Percentiles rank a stretch among this genome's conserved stretches.
Conservation (phyloP, 805 yeast species). For the Saccharomycopsis malanga region DNA sequence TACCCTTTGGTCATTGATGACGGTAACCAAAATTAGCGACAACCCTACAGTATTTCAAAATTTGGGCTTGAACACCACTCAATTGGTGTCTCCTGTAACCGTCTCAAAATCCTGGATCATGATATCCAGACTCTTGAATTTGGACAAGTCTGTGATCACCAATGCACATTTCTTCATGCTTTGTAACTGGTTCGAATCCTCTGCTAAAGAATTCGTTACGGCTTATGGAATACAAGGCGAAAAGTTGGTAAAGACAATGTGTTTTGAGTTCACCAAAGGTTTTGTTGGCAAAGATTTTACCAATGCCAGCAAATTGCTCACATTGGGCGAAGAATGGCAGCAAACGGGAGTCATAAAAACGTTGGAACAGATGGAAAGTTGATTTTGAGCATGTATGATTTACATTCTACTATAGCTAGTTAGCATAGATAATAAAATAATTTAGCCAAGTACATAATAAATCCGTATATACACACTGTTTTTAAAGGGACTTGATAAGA, state of each 20-base stretch:
- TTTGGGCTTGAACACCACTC: slow-evolving; percentile 12
- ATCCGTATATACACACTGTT: too few species aligned
- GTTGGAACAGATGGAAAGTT: slow-evolving; percentile 13
- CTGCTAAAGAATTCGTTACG: slow-evolving; percentile 47
- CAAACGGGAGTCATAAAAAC: slow-evolving; percentile 35
- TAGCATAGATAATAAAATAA: too few species aligned
- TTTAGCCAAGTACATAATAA: too few species aligned
- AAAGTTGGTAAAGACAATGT: slow-evolving; percentile 48
- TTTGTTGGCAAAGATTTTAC: slow-evolving; percentile 51
- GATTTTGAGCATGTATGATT: too few species aligned
- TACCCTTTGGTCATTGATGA: slow-evolving; percentile 68
- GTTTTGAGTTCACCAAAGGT: slow-evolving; percentile 45
- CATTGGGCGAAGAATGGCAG: slow-evolving; percentile 77
- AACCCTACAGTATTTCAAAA: background rate
- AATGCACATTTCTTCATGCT: slow-evolving; percentile 67
- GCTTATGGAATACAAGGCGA: slow-evolving; percentile 64
- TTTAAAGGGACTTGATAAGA: too few species aligned
- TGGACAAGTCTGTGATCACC: slow-evolving; percentile 40
- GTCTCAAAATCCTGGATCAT: slow-evolving; percentile 58
- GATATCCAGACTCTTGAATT: slow-evolving; percentile 63
- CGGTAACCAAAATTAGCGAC: slow-evolving; percentile 5
- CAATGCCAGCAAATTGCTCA: slow-evolving; percentile 69
- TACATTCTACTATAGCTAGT: too few species aligned
- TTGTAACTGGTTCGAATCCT: slow-evolving; percentile 90
- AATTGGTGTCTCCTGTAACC: slow-evolving; percentile 41